Evolutionary conservation across 2,329 filamentous ascomycete species (phyloP).

Genomic region (Trichophyton benhamiae): DNA sequence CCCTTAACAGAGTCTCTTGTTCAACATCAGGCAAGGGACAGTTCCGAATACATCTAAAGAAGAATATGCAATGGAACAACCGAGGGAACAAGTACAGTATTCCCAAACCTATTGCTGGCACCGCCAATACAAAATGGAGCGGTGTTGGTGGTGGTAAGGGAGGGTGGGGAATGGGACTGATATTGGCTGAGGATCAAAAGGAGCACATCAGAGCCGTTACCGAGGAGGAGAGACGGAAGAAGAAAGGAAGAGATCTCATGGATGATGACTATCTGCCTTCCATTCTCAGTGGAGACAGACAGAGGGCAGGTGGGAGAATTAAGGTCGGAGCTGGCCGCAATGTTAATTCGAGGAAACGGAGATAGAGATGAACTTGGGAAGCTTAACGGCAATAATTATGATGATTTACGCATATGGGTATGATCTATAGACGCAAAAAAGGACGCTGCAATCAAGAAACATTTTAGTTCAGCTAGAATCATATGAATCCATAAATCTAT

Average conservation of each 20-base stretch:
- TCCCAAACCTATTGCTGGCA: conserved; percentile 76
- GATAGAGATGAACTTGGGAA: conserved; percentile 8
- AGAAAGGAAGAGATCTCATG: conserved; percentile 72
- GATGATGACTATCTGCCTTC: conserved; percentile 84
- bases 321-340: conserved; percentile 75
- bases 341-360: conserved; percentile 62
- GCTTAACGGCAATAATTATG: neutral
- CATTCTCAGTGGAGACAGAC: conserved; percentile 69
- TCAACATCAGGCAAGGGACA: conserved; percentile 68
- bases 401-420: neutral
- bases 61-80: conserved; percentile 93
- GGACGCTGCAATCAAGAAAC: neutral
- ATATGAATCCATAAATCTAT: neutral
- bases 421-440: conserved; percentile 7
- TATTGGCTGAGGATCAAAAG: conserved; percentile 91
- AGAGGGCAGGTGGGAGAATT: conserved; percentile 51
- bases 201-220: conserved; percentile 60
- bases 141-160: conserved; percentile 62
- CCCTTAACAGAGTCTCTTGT: conserved; percentile 73
- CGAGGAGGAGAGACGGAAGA: conserved; percentile 46
- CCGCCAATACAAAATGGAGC: conserved; percentile 60
- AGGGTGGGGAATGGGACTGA: conserved; percentile 73
- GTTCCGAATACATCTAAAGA: conserved; percentile 78
- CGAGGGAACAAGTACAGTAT: conserved; percentile 85
- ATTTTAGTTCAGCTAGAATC: neutral